Evolutionary conservation across 768 basidiomycete species (phyloP).

Genomic region (Lactarius hatsudake): DNA sequence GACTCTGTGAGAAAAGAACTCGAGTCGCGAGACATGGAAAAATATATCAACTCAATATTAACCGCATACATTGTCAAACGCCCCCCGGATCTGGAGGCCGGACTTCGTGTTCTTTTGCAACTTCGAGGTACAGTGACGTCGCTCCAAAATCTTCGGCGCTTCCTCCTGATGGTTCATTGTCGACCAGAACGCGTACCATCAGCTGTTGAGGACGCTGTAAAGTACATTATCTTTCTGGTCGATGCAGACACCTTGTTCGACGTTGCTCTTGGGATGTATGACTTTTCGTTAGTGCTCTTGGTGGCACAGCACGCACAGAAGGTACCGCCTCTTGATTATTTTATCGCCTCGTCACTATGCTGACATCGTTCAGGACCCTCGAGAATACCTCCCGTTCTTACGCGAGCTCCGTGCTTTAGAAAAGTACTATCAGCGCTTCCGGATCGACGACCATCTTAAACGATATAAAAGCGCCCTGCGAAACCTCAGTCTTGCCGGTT

Average conservation of each 20-base stretch:
- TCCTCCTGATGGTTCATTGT: not conserved
- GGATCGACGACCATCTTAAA: constrained; percentile 89
- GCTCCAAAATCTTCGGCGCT: not conserved
- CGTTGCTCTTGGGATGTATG: constrained; percentile 97
- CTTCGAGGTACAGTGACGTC: constrained; percentile 60
- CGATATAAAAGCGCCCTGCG: constrained; percentile 69
- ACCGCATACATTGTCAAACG: constrained; percentile 91
- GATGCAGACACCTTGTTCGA: constrained; percentile 91
- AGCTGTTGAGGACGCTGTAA: constrained; percentile 93
- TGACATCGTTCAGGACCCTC: constrained; percentile 70
- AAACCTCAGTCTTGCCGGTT: constrained; percentile 73
- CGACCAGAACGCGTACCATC: constrained; percentile 56
- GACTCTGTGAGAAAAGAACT: constrained; percentile 72
- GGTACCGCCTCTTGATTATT: constrained; percentile 41
- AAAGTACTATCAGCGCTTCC: constrained; percentile 79
- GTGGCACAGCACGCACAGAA: constrained; percentile 97
- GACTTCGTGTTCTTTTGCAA: constrained; percentile 66
- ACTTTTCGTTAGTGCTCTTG: constrained; percentile 93
- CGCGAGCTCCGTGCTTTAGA: constrained; percentile 81
- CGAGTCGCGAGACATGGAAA: constrained; percentile 65
- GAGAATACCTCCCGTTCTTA: constrained; percentile 97
- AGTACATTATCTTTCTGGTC: constrained; percentile 97
- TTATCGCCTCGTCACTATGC: not conserved
- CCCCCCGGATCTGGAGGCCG: constrained; percentile 89
- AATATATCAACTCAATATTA: constrained; percentile 87